Conservation (phyloP, 2,329 filamentous ascomycete species). For the Claviceps capensis region DNA sequence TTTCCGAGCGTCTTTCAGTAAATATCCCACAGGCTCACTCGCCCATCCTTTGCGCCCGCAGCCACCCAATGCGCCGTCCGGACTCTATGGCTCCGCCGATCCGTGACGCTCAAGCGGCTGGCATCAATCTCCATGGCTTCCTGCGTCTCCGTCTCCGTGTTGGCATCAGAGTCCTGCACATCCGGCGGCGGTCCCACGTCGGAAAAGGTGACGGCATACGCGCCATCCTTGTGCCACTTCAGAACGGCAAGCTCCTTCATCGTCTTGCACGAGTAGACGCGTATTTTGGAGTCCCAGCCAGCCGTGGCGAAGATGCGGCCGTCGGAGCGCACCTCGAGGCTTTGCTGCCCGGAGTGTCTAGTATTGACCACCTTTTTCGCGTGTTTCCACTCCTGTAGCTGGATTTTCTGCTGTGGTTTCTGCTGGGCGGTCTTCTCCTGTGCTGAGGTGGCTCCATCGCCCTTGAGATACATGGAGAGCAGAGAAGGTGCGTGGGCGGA, state of each 20-base stretch:
- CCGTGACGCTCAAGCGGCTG: slow-evolving; percentile 33
- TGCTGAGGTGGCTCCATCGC: not conserved
- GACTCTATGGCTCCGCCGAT: slow-evolving; percentile 49
- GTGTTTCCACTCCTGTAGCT: slow-evolving; percentile 22
- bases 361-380: slow-evolving; percentile 56
- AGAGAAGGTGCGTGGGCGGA: slow-evolving; percentile 8
- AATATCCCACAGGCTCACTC: slow-evolving; percentile 90
- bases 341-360: slow-evolving; percentile 83
- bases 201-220: slow-evolving; percentile 68
- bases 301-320: slow-evolving; percentile 76
- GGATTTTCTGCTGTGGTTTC: slow-evolving; percentile 4
- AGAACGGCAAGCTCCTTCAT: slow-evolving; percentile 82
- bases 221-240: slow-evolving; percentile 87
- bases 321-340: slow-evolving; percentile 63
- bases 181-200: slow-evolving; percentile 16
- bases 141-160: not conserved
- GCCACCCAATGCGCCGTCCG: slow-evolving; percentile 75
- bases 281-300: slow-evolving; percentile 74
- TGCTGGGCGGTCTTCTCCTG: not conserved
- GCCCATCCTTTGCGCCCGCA: slow-evolving; percentile 86
- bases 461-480: slow-evolving; percentile 13
- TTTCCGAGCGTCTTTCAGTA: slow-evolving; percentile 38
- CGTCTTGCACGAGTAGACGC: slow-evolving; percentile 69
- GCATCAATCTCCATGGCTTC: not conserved
- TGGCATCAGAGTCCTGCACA: not conserved